phyloP scores from a whole-genome alignment of 306 rosid genomes.

The Glycine soja region DNA sequence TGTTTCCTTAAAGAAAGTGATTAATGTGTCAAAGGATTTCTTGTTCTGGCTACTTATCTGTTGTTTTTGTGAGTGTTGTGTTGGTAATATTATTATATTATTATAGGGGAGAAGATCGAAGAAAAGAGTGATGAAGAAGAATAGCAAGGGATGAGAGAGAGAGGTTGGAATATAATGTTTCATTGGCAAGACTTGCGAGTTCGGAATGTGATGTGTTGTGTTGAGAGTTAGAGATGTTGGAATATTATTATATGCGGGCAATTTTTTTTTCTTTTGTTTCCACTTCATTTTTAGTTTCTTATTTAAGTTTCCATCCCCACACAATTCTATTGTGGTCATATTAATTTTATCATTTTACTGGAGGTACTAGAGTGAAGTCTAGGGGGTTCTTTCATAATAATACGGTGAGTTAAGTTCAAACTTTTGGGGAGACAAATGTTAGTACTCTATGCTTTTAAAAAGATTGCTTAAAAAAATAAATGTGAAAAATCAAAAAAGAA shows the following conservation, averaged over 20 bases:
- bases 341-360: too few relatives aligned
- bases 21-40: constrained; percentile 36
- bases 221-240: too few relatives aligned
- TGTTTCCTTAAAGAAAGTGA: constrained; percentile 18
- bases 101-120: not conserved
- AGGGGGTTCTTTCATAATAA: too few relatives aligned
- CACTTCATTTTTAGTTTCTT: too few relatives aligned
- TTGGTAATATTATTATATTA: not conserved
- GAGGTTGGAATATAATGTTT: constrained; percentile 43
- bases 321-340: too few relatives aligned
- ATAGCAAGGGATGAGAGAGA: not conserved
- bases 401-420: too few relatives aligned
- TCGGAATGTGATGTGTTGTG: constrained; percentile 45
- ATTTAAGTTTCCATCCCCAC: too few relatives aligned
- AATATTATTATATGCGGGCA: constrained; percentile 45
- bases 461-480: too few relatives aligned
- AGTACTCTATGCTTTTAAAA: too few relatives aligned
- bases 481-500: too few relatives aligned
- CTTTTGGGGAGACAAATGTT: too few relatives aligned
- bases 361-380: too few relatives aligned
- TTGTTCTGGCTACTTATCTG: constrained; percentile 19
- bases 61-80: not conserved
- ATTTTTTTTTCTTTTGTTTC: not conserved
- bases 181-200: constrained; percentile 44
- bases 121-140: constrained; percentile 32